Base-by-base conservation (phyloP, 2,329 filamentous ascomycete species). In the Boeremia lycopersici region DNA sequence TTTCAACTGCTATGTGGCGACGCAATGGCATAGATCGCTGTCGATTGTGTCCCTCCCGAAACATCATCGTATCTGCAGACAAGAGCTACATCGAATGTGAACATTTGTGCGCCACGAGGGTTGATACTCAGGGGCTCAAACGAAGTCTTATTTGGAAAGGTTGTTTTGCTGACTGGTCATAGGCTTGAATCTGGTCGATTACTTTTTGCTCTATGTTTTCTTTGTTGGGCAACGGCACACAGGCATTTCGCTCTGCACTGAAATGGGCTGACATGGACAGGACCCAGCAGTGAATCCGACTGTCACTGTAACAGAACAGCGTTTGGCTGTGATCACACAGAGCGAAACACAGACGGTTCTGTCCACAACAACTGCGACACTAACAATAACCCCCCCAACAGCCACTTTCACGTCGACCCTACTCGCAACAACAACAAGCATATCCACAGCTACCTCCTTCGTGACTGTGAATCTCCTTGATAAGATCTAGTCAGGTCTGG, bases 301-400 rank as follows among this genome's bases (percentile, higher is more conserved):
- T 23, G 19, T 44, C 2, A 53, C 44, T 9, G 44, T 53, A 7
- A 53, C 50, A 7, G 50, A 53, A n/a, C 50, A 44, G 25, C 44
- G 44, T 1, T 15, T 33, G 8, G 43, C 30, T 15, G 23, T 41
- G 5, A 17, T 47, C 29, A 53, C 49, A 19, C 35, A 45, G n/a
- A 52, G 23, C 9, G 34, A n/a, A 23, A 15, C 17, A n/a, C 33
- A 25, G 9, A 40, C n/a, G 10, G 26, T 15, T 35, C 29, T 13
- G 9, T 39, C 12, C 23, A 47, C 36, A 11, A 23, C 17, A 6
- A 42, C 47, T n/a, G 23, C 25, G n/a, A 35, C 25, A 19, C 5
- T n/a, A 12, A 34, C 30, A 26, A 7, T 39, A 3, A 49, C 47
- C n/a, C 11, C 42, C 4, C 17, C 30, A 10, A 6, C 41, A 13